Conservation (phyloP, 2,329 filamentous ascomycete genomes). For the Verticillium albo-atrum region DNA sequence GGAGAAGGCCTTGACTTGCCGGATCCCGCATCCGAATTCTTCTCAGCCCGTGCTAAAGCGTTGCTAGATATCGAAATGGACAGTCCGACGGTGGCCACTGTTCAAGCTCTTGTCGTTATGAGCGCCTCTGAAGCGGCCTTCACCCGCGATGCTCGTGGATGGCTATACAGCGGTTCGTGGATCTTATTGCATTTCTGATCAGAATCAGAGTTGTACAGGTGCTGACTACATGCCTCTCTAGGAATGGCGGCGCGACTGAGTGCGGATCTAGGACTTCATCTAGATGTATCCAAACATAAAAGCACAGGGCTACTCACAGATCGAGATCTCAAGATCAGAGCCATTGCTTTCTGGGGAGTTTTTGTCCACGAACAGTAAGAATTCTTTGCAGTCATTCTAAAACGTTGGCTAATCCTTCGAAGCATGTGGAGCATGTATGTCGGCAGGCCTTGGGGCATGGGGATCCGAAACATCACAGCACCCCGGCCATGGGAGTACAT, state of each 20-base stretch:
- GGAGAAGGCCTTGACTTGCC: constrained; percentile 14
- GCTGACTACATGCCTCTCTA: not conserved
- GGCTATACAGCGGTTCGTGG: constrained; percentile 19
- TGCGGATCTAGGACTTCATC: constrained; percentile 13
- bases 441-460: constrained; percentile 19
- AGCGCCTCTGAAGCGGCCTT: constrained; percentile 20
- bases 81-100: constrained; percentile 17
- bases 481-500: constrained; percentile 14
- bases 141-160: constrained; percentile 19
- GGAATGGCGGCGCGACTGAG: constrained; percentile 12
- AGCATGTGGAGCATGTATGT: constrained; percentile 14
- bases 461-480: constrained; percentile 19
- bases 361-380: constrained; percentile 7
- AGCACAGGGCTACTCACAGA: constrained; percentile 3
- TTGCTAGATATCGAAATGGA: constrained; percentile 20
- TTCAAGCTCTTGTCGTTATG: constrained; percentile 19
- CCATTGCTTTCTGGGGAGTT: constrained; percentile 13
- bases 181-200: not conserved
- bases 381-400: not conserved
- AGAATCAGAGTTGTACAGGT: too few relatives aligned
- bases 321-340: constrained; percentile 8
- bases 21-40: constrained; percentile 26
- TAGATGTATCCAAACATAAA: constrained; percentile 8
- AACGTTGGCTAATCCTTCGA: not conserved
- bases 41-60: constrained; percentile 19